These are phyloP conservation scores for Podaxis sp. DNA, from an alignment of 768 basidiomycete species.

Conservation along the genomic window DNA sequence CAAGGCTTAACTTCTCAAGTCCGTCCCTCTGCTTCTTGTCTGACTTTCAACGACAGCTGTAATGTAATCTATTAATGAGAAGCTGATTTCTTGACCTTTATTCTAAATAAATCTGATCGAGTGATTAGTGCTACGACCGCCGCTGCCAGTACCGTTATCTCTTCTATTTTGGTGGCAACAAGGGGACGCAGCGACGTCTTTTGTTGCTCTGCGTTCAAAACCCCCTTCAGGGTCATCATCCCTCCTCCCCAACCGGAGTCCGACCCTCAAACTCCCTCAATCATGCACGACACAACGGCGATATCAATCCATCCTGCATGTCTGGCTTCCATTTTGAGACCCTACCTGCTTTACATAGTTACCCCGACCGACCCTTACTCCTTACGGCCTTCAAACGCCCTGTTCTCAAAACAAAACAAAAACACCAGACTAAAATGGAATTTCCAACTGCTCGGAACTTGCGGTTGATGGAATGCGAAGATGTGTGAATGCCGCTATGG, in stretches of 20 bases:
- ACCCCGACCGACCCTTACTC: background rate
- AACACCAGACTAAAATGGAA: no score
- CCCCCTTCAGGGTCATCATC: background rate
- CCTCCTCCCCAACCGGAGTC: background rate
- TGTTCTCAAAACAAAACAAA: background rate
- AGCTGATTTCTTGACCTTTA: background rate
- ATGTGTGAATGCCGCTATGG: no score
- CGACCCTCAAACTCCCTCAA: background rate
- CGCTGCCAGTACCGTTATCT: background rate
- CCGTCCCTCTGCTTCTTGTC: background rate
- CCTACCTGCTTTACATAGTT: background rate
- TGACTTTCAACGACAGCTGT: background rate
- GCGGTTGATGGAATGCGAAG: no score
- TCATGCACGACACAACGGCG: no score
- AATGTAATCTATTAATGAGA: background rate
- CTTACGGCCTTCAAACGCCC: background rate
- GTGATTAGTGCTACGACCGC: background rate
- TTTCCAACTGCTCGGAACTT: no score
- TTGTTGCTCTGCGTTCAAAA: background rate
- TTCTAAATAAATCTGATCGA: background rate
- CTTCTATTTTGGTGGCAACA: background rate
- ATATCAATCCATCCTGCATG: background rate
- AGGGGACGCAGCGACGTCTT: background rate
- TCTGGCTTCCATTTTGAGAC: background rate
- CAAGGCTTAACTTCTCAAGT: background rate